Evolutionary conservation across 2,329 filamentous ascomycete species (phyloP), one percentile per base, ranked within the genome.

Genomic region (Hypoxylon sp.): DNA sequence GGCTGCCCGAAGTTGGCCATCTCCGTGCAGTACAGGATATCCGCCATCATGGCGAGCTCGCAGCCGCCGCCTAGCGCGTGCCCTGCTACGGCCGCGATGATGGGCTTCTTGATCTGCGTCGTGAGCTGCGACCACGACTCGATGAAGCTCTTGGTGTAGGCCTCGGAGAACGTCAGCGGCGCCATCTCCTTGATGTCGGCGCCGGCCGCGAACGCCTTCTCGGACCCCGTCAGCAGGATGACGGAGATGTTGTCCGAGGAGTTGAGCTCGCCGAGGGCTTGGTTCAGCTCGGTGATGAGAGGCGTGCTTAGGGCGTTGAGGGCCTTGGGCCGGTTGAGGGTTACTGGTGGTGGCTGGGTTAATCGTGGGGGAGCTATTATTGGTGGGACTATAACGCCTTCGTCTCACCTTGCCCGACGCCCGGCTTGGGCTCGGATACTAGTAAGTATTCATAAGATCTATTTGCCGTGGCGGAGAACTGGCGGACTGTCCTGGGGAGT

Each of bases 121-220:
- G 93, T 92, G 51, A 98, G 88, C 70, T 92, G 87, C 5, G 94
- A 97, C 96, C 96, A 99, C 8, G 90, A 90, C 79, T 97, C 94
- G 81, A 99, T 98, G 81, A 99, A 99, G 78, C 97, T 93, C 73
- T 85, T 89, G 52, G 89, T 92, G 84, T 98, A 98, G 42, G 96
- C 95, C 72, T 91, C 85, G 70, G 92, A 88, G 82, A 99, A 99
- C 61, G 91, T 94, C 42, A 98, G 89, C 67, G 93, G 91, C 31
- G 93, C 92, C 96, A 99, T 99, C 82, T 99, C 96, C 82, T 98
- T 98, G 85, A 99, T 99, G 81, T 99, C 96, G 68, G 96, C 96
- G 56, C 96, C 96, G 48, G 96, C 95, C 31, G 95, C 95, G 78
- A 98, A 99, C 46, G 95, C 94, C 81, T 91, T 93, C 72, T 93